These are phyloP conservation scores for Osmanthus fragrans DNA, from an alignment of 257 asterid species.

Conservation along the genomic window DNA sequence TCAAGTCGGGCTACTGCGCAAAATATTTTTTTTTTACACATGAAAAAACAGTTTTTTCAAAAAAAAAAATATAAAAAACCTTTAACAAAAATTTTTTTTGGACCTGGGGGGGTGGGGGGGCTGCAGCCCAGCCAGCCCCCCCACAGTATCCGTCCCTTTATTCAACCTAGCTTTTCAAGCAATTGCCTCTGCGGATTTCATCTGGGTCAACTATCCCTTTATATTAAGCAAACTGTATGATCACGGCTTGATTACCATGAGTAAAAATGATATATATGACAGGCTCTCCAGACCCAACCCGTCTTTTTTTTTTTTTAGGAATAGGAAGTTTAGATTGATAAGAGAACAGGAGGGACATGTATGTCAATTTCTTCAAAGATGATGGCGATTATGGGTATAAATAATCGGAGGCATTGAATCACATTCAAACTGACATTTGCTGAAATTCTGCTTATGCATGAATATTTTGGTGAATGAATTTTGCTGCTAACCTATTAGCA, in stretches of 20 bases:
- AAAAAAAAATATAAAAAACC: no score
- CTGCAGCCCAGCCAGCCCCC: no score
- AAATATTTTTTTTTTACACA: no score
- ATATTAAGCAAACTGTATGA: constrained; percentile 46
- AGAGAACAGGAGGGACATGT: constrained; percentile 74
- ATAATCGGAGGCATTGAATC: constrained; percentile 85
- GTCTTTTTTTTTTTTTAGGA: background rate
- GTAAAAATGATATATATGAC: constrained; percentile 58
- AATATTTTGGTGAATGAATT: no score
- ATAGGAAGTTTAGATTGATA: constrained; percentile 81
- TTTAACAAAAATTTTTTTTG: no score
- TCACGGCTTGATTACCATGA: constrained; percentile 22
- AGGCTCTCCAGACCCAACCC: constrained; percentile 44
- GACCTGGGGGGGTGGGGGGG: no score
- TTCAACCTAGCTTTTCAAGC: constrained; percentile 58
- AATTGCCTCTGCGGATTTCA: constrained; percentile 80
- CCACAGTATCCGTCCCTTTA: no score
- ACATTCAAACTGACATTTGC: constrained; percentile 39
- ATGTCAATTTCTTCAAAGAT: constrained; percentile 73
- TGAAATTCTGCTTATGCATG: no score
- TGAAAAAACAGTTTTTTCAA: no score
- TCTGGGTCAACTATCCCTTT: constrained; percentile 55
- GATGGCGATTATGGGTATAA: constrained; percentile 67
- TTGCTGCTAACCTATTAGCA: no score
- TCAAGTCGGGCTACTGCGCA: no score